A percentile compares a stretch with the other conserved stretches of the same genome.
These are phyloP conservation scores for Suhomyces bribrorum DNA, from an alignment of 1,139 yeast species.

Conservation along the genomic window DNA sequence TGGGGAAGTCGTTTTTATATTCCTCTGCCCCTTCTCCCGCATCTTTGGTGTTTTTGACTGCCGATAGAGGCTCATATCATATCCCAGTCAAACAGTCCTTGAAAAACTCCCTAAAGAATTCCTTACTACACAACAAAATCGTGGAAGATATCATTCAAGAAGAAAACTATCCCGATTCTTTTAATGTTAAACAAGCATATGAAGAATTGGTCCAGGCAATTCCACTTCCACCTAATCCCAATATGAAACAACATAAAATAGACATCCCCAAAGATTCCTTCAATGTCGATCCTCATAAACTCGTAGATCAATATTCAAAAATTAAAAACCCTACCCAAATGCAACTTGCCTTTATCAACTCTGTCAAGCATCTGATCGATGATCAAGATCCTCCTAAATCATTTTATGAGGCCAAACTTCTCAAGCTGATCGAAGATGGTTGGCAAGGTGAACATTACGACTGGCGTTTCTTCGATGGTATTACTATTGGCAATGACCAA, in stretches of 20 bases:
- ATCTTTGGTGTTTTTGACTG: conserved; percentile 22
- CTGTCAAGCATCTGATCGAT: conserved; percentile 11
- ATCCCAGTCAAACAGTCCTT: conserved; percentile 20
- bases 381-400: conserved; percentile 29
- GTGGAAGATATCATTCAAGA: conserved; percentile 18
- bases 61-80: conserved; percentile 19
- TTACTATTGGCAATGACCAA: conserved; percentile 29
- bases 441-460: conserved; percentile 48
- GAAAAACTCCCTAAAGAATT: conserved; percentile 20
- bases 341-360: conserved; percentile 22
- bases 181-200: conserved; percentile 21
- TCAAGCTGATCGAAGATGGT: conserved; percentile 19
- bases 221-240: conserved; percentile 10
- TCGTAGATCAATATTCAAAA: conserved; percentile 12
- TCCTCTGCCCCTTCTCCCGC: conserved; percentile 19
- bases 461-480: conserved; percentile 40
- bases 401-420: conserved; percentile 34
- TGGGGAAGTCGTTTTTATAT: conserved; percentile 20
- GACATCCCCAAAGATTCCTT: conserved; percentile 18
- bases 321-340: conserved; percentile 4
- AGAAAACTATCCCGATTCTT: not conserved
- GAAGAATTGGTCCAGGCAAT: conserved; percentile 11
- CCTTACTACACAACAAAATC: conserved; percentile 31
- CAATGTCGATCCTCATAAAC: conserved; percentile 16
- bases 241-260: conserved; percentile 11